Percentiles rank a stretch among this genome's conserved stretches.
phyloP scores from a whole-genome alignment of 257 asterid species.

The Paraleonurus japonicus region DNA sequence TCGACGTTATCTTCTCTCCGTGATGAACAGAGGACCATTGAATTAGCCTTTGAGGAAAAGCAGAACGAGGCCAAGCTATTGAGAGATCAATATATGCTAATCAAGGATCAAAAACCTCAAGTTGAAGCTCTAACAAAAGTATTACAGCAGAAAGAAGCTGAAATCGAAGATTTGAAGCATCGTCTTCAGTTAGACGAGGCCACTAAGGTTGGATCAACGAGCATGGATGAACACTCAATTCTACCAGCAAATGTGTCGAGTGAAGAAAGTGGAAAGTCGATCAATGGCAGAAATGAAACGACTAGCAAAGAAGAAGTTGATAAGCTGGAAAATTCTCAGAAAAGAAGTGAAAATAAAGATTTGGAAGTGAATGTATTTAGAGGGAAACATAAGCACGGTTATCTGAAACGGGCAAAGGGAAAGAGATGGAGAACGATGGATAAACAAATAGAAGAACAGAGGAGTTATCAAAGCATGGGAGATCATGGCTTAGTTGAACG shows the following conservation, averaged over 20 bases:
- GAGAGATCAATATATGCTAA: conserved; percentile 22
- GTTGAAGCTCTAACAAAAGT: conserved; percentile 34
- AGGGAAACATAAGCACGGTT: conserved; percentile 14
- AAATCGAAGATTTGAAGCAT: conserved; percentile 42
- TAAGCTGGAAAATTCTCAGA: conserved; percentile 18
- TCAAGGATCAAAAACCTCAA: conserved; percentile 29
- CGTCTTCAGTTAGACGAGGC: conserved; percentile 31
- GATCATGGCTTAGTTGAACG: neutral
- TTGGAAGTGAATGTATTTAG: conserved; percentile 31
- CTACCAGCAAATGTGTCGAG: conserved; percentile 23
- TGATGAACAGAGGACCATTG: conserved; percentile 54
- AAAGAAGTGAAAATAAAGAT: conserved; percentile 8
- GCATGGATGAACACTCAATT: conserved; percentile 32
- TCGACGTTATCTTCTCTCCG: conserved; percentile 60
- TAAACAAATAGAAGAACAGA: conserved; percentile 19
- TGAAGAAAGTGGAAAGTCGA: neutral
- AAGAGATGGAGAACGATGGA: conserved; percentile 38
- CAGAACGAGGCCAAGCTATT: conserved; percentile 49
- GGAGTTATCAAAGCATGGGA: conserved; percentile 12
- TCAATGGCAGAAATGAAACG: conserved; percentile 11
- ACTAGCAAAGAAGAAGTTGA: conserved; percentile 20
- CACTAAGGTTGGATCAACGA: conserved; percentile 23
- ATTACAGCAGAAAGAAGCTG: conserved; percentile 35
- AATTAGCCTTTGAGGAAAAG: conserved; percentile 45
- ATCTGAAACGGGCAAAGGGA: conserved; percentile 35